Base-by-base conservation (phyloP, 73 alveolate species). In the Stentor coeruleus region DNA sequence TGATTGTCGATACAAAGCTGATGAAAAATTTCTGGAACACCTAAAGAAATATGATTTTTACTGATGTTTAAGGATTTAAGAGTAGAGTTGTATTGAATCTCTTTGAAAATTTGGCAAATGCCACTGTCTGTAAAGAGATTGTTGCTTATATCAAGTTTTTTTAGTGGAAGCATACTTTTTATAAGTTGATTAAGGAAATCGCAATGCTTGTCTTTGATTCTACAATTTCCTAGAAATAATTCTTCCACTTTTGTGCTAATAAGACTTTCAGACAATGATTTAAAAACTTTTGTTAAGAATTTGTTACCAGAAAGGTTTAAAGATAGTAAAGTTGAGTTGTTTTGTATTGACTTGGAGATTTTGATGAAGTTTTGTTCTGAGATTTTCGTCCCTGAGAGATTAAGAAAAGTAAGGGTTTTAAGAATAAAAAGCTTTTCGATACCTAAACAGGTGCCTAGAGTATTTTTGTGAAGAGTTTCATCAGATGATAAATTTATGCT, bases 381-480 rank as follows among this genome's bases (percentile, higher is more conserved):
- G 2, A 85, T 59, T 58, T 66, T 58, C 2, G 90, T 58, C 0
- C 84, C 83, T 30, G 79, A 58, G 20, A 85, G 38, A 59, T 81
- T 81, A 37, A 85, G 40, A 39, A 81, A 81, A 41, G 74, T 14
- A 4, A 85, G 3, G 11, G 60, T 36, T 38, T 85, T 74, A 41
- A 85, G 37, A 20, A 80, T 26, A 30, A 38, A 74, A 42, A 59
- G 81, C 28, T 59, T 30, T 11, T 77, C 84, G 35, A 58, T 84
- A 30, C 81, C 76, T 6, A 88, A 84, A 60, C 38, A 76, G 3
- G 37, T 2, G 20, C 89, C 86, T 2, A 85, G 38, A n/a, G 80
- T 80, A 37, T 85, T 85, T 30, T 86, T 79, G 49, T 82, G 58
- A 58, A 81, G 83, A 3, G 84, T 89, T 58, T 85, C 91, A 31